Base-by-base conservation (phyloP, 805 yeast species). In the Ogataea henricii region DNA sequence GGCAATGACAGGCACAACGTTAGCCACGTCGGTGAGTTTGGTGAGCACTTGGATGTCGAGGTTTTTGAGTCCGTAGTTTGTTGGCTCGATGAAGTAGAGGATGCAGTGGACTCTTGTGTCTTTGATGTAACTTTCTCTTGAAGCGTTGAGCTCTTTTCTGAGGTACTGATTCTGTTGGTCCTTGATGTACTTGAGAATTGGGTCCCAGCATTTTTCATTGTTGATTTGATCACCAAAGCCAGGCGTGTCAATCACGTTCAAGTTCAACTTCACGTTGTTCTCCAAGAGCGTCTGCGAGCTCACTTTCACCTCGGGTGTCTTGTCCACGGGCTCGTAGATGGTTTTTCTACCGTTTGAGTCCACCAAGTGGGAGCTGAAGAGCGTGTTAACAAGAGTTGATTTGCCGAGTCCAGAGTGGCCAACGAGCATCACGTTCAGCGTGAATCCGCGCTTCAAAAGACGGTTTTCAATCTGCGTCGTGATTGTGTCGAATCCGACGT, bases 181-280 rank as follows among this genome's bases (percentile, higher is more conserved):
- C 71, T 91, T 91, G 66, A 91, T 89, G 71, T 90, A 91, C 70
- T 89, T 89, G 55, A 91, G 85, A 53, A 91, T 83, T 45, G 97
- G 97, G 60, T 91, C 98, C 97, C 97, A 92, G 70, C 96, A 90
- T 69, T 86, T 87, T 61, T 88, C 95, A 69, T 91, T 91, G 72
- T 90, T 88, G 57, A 94, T 87, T 71, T 88, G 96, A 74, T 94
- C 99, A 33, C 97, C 98, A 74, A 89, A 94, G 13, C 98, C 98
- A 17, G 98, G 98, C 3, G 99, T 94, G 66, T 94, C 99, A 64
- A 94, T 88, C 47, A 94, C 83, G 60, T 89, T 91, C 54, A 94
- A 73, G 60, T 85, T 85, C 65, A 94, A 80, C 53, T 84, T 82
- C 48, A 94, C 98, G 55, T 87, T 87, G 66, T 89, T 90, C 70